Conservation (phyloP, 202 grass and related monocot species). For the Cymbopogon flexuosus region DNA sequence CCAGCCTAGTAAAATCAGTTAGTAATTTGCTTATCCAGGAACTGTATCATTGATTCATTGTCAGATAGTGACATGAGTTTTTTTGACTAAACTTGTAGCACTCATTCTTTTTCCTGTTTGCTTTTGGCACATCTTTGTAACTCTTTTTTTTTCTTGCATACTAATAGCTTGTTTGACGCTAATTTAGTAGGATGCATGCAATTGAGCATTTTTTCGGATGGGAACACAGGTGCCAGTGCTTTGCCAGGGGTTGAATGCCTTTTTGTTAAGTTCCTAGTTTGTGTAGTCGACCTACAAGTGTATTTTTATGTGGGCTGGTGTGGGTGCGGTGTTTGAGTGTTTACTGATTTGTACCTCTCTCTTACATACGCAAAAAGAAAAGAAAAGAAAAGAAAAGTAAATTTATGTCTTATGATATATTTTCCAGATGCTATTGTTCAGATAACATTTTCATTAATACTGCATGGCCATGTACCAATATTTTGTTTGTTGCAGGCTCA, state of each 20-base stretch:
- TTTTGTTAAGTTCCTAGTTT: neutral
- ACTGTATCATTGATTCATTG: neutral
- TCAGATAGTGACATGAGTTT: neutral
- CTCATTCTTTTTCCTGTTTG: neutral
- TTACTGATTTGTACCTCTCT: too few relatives aligned
- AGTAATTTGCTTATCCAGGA: neutral
- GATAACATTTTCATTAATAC: neutral
- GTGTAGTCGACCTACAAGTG: neutral
- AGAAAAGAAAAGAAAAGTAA: too few relatives aligned
- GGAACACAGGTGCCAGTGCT: neutral
- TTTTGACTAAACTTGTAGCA: neutral
- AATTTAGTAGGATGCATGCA: neutral
- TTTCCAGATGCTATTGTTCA: slow-evolving; percentile 1
- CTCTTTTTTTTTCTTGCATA: neutral
- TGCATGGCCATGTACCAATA: neutral
- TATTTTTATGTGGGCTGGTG: neutral
- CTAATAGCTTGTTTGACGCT: too few relatives aligned
- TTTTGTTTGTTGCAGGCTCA: neutral
- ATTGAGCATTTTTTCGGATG: neutral
- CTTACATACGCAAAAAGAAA: too few relatives aligned
- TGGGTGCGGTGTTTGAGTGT: neutral
- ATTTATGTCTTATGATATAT: slow-evolving; percentile 4
- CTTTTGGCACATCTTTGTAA: neutral
- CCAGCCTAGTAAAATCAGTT: neutral
- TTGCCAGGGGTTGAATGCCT: neutral